These are phyloP conservation scores for Candida tetrigidarum DNA, from an alignment of 1,139 yeast species.

Conservation along the genomic window DNA sequence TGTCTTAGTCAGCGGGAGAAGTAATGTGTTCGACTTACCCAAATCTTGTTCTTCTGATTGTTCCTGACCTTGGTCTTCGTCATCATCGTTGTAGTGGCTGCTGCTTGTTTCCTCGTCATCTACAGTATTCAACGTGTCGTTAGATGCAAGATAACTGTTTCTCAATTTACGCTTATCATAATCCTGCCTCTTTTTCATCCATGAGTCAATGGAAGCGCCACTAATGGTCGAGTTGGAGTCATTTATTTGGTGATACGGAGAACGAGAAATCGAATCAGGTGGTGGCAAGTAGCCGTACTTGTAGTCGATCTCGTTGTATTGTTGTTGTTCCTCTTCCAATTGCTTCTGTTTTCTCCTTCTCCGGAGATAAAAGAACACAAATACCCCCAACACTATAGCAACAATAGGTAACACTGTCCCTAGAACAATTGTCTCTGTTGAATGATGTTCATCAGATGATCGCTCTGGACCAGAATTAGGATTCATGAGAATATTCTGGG, in stretches of 20 bases:
- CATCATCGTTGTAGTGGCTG: slow-evolving; percentile 1
- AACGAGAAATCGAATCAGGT: slow-evolving; percentile 13
- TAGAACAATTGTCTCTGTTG: slow-evolving; percentile 28
- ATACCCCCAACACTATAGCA: slow-evolving; percentile 20
- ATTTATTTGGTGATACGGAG: slow-evolving; percentile 15
- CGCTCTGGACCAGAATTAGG: background rate
- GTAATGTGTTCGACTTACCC: slow-evolving; percentile 3
- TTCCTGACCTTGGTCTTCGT: slow-evolving; percentile 7
- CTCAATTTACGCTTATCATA: slow-evolving; percentile 37
- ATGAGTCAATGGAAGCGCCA: slow-evolving; percentile 47
- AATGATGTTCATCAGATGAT: slow-evolving; percentile 4
- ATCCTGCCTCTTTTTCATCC: slow-evolving; percentile 56
- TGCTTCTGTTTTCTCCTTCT: slow-evolving; percentile 24
- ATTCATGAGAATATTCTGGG: slow-evolving; percentile 5
- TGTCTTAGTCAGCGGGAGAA: background rate
- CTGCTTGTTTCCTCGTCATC: slow-evolving; percentile 15
- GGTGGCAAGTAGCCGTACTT: slow-evolving; percentile 31
- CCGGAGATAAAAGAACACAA: slow-evolving; percentile 23
- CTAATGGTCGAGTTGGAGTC: slow-evolving; percentile 48
- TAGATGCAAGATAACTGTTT: slow-evolving; percentile 33
- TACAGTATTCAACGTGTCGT: slow-evolving; percentile 21
- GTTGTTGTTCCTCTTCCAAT: slow-evolving; percentile 28
- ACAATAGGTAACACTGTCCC: slow-evolving; percentile 42
- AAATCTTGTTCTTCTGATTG: slow-evolving; percentile 4
- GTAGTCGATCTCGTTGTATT: slow-evolving; percentile 35